phyloP scores from a whole-genome alignment of 2,329 filamentous ascomycete genomes.

The Ophiosphaerella korrae region DNA sequence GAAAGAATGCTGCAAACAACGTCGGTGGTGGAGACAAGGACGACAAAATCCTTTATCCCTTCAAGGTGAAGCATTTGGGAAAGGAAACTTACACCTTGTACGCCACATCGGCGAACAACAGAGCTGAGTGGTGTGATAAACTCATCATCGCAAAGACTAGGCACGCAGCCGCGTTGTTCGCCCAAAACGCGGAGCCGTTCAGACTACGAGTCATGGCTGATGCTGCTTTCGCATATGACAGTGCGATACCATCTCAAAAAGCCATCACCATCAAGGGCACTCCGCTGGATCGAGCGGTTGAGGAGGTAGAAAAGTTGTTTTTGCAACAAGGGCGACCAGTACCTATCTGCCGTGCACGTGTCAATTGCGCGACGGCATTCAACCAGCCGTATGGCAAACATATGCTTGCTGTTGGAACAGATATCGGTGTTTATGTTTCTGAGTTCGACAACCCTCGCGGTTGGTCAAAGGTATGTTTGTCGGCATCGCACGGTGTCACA shows the following conservation, averaged over 20 bases:
- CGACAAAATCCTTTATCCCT: conserved; percentile 83
- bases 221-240: conserved; percentile 84
- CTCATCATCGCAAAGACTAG: conserved; percentile 94
- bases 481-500: neutral
- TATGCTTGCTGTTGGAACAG: conserved; percentile 92
- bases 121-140: conserved; percentile 89
- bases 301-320: conserved; percentile 81
- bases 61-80: conserved; percentile 93
- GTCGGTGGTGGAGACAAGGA: conserved; percentile 66
- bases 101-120: conserved; percentile 73
- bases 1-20: conserved; percentile 53
- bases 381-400: conserved; percentile 77
- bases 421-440: conserved; percentile 90
- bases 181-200: conserved; percentile 96
- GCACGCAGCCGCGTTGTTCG: conserved; percentile 84
- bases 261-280: conserved; percentile 86
- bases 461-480: conserved; percentile 76
- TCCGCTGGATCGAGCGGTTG: conserved; percentile 86
- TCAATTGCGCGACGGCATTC: conserved; percentile 94
- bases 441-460: conserved; percentile 87
- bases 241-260: conserved; percentile 57
- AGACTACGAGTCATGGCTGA: conserved; percentile 89
- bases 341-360: conserved; percentile 80
- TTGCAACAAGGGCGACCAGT: conserved; percentile 67
- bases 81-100: conserved; percentile 93